Percentiles rank a stretch among this genome's conserved stretches.
phyloP scores from a whole-genome alignment of 495 filamentous ascomycete genomes.

The Neurospora sp. region DNA sequence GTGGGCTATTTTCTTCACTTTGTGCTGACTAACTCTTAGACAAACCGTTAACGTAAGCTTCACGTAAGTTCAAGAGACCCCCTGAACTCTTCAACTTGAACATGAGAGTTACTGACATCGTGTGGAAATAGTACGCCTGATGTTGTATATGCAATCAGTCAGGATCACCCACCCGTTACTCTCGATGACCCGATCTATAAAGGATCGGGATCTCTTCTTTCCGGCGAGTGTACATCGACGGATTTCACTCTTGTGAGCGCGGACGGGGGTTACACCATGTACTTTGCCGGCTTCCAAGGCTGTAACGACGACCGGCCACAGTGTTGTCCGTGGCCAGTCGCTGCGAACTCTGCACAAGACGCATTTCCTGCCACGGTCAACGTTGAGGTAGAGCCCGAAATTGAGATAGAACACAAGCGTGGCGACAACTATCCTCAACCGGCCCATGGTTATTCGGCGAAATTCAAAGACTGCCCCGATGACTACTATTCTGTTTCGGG shows the following conservation, averaged over 20 bases:
- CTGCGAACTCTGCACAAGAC: not conserved
- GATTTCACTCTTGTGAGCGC: slow-evolving; percentile 15
- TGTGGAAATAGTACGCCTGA: slow-evolving; percentile 5
- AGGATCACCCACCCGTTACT: not conserved
- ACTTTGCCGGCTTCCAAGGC: slow-evolving; percentile 18
- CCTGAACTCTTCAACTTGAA: not conserved
- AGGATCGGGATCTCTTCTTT: slow-evolving; percentile 13
- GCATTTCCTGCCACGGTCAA: not conserved
- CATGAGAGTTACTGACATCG: not conserved
- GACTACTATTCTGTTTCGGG: slow-evolving; percentile 23
- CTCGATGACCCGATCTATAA: slow-evolving; percentile 5
- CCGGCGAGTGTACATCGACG: slow-evolving; percentile 11
- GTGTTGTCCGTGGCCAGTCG: slow-evolving; percentile 18
- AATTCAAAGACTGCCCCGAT: slow-evolving; percentile 9
- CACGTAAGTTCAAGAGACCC: slow-evolving; percentile 6
- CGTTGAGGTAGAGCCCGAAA: not conserved
- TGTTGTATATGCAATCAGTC: slow-evolving; percentile 6
- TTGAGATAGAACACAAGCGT: not conserved
- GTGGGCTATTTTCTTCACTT: not conserved
- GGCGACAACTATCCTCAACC: slow-evolving; percentile 14
- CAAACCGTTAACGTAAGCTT: slow-evolving; percentile 12
- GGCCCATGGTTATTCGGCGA: not conserved
- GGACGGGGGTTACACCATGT: slow-evolving; percentile 14
- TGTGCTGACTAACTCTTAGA: not conserved
- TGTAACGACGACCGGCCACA: slow-evolving; percentile 16